These are phyloP conservation scores for Osmozyma mogii DNA, from an alignment of 805 yeast genomes.

Conservation along the genomic window DNA sequence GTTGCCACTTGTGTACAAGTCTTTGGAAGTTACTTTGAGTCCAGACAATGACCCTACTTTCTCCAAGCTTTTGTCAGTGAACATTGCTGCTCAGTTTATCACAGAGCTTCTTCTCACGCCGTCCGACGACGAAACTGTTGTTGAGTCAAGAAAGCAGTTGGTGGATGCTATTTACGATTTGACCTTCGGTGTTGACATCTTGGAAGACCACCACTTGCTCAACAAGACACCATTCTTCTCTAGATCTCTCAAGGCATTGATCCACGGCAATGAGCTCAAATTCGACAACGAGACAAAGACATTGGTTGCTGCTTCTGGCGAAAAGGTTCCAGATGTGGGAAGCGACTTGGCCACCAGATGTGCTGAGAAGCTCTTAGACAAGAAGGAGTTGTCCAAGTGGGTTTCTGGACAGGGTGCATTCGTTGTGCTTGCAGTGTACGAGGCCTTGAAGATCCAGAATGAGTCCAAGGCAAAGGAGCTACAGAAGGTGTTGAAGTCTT, in stretches of 20 bases:
- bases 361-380: slow-evolving; percentile 44
- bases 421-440: slow-evolving; percentile 73
- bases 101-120: slow-evolving; percentile 64
- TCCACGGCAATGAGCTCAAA: slow-evolving; percentile 83
- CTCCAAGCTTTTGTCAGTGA: slow-evolving; percentile 48
- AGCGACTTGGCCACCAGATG: slow-evolving; percentile 50
- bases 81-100: slow-evolving; percentile 77
- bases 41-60: slow-evolving; percentile 35
- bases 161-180: slow-evolving; percentile 49
- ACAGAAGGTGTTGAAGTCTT: slow-evolving; percentile 44
- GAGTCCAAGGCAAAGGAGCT: slow-evolving; percentile 39
- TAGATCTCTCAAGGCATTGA: slow-evolving; percentile 65
- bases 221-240: slow-evolving; percentile 62
- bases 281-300: slow-evolving; percentile 41
- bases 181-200: slow-evolving; percentile 55
- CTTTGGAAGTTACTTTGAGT: slow-evolving; percentile 29
- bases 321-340: slow-evolving; percentile 43
- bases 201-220: slow-evolving; percentile 59
- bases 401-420: slow-evolving; percentile 62
- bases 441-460: slow-evolving; percentile 41
- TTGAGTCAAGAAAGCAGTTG: slow-evolving; percentile 38
- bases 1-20: slow-evolving; percentile 54
- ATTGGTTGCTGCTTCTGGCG: slow-evolving; percentile 36
- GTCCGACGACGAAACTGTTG: slow-evolving; percentile 34
- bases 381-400: slow-evolving; percentile 52